Percentiles rank a stretch among this genome's conserved stretches.
Evolutionary conservation across 768 basidiomycete species (phyloP).

Genomic region (Phylloporus sp.): DNA sequence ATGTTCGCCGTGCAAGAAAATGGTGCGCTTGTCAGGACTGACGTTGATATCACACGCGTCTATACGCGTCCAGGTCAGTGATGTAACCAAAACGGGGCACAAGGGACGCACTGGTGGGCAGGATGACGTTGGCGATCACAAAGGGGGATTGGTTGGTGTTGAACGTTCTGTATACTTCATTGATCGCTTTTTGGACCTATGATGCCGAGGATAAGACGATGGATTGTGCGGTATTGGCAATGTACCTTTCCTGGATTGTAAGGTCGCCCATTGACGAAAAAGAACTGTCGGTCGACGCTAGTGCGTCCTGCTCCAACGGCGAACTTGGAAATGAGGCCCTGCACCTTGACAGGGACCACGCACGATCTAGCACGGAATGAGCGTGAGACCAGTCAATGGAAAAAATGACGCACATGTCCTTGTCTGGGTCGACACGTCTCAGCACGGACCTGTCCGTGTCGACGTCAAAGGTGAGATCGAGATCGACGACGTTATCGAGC

Average conservation of each 20-base stretch:
- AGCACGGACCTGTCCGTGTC: slow-evolving; percentile 48
- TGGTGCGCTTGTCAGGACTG: slow-evolving; percentile 94
- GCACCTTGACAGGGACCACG: slow-evolving; percentile 48
- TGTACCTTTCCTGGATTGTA: slow-evolving; percentile 71
- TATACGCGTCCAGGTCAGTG: slow-evolving; percentile 25
- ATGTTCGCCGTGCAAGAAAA: slow-evolving; percentile 83
- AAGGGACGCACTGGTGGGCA: slow-evolving; percentile 63
- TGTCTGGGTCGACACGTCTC: slow-evolving; percentile 18
- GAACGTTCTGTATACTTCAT: slow-evolving; percentile 89
- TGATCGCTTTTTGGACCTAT: slow-evolving; percentile 85
- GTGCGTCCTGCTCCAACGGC: slow-evolving; percentile 67
- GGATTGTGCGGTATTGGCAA: not conserved
- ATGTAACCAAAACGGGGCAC: not conserved
- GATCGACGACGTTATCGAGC: slow-evolving; percentile 66
- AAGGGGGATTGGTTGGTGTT: slow-evolving; percentile 72
- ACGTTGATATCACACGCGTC: slow-evolving; percentile 90
- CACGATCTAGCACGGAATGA: slow-evolving; percentile 10
- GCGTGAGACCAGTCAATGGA: not conserved
- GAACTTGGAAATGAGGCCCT: slow-evolving; percentile 84
- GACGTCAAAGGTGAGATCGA: slow-evolving; percentile 67
- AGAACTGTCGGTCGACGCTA: slow-evolving; percentile 83
- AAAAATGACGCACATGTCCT: slow-evolving; percentile 25
- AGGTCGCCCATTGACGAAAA: slow-evolving; percentile 89
- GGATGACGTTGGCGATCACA: slow-evolving; percentile 73
- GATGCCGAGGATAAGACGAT: not conserved